These are phyloP conservation scores for Heliamphora ciliata DNA, from an alignment of 179 eudicot genomes.

Conservation along the genomic window DNA sequence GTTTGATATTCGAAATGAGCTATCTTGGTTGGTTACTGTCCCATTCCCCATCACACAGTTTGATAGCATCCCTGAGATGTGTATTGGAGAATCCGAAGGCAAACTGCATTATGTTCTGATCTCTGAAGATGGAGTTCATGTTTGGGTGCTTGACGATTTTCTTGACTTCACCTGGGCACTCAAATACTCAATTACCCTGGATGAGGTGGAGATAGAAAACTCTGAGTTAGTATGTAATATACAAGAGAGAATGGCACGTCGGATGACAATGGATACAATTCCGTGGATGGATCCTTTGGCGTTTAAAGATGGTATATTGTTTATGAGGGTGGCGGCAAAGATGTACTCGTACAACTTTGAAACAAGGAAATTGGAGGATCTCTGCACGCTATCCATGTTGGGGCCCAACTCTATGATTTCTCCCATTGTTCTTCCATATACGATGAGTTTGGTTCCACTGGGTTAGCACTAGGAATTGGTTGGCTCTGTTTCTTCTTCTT, in stretches of 20 bases:
- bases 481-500: not conserved
- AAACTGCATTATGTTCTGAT: constrained; percentile 27
- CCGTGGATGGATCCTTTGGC: constrained; percentile 32
- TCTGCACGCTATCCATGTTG: constrained; percentile 25
- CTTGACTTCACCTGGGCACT: constrained; percentile 27
- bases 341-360: constrained; percentile 26
- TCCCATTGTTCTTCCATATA: constrained; percentile 35
- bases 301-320: constrained; percentile 27
- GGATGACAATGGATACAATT: not conserved
- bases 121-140: constrained; percentile 28
- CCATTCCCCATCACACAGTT: constrained; percentile 23
- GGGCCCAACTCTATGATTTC: constrained; percentile 25
- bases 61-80: constrained; percentile 20
- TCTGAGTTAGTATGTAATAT: constrained; percentile 14
- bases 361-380: constrained; percentile 23
- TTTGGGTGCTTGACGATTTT: constrained; percentile 36
- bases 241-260: constrained; percentile 12
- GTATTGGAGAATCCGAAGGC: constrained; percentile 35
- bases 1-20: constrained; percentile 28
- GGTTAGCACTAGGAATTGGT: constrained; percentile 9
- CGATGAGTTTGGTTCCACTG: constrained; percentile 37
- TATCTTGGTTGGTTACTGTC: constrained; percentile 21
- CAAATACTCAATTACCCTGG: constrained; percentile 18
- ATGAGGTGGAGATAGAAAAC: constrained; percentile 30
- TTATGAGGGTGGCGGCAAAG: constrained; percentile 21